Evolutionary conservation across 169 alveolate genomes (phyloP), one percentile per base, ranked within the genome.

Genomic region (Plasmodium gonderi): DNA sequence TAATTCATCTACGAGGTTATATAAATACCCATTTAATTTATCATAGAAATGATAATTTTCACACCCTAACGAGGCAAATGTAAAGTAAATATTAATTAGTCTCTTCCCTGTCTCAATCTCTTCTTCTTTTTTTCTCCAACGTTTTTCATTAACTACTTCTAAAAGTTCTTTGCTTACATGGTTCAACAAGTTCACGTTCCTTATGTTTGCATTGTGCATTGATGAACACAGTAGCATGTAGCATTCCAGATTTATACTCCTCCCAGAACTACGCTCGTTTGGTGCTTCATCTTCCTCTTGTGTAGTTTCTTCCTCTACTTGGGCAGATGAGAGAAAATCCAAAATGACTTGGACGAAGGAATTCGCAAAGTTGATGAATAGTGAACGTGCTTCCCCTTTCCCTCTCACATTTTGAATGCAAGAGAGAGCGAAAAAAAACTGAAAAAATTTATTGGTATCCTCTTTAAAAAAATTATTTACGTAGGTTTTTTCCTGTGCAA

Each of bases 1-100:
- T 20, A 89, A 17, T 4, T 29, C 31, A n/a, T 60, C 80, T 31
- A 89, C 12, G 9, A 40, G 47, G 49, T 77, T 89, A 49, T 89
- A 89, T 38, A 89, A 42, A 64, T 9, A 89, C 11, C 69, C 20
- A 65, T 89, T 89, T 33, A 89, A 17, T 33, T 89, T 76, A 29
- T 89, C 94, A 89, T 60, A 89, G 69, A 89, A 79, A 68, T 89
- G 36, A 54, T 77, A 77, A 44, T 77, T 77, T 26, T 36, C 60
- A 77, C 29, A 89, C 1, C 90, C 81, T 78, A 89, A 26, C 0
- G 94, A 77, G n/a, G 68, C 40, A 76, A 26, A 89, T 0, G 94
- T 68, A 1, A 89, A 36, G 79, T 89, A 89, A 33, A 89, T 89
- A 23, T 89, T 89, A 60, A 89, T 77, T 45, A 89, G 33, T 77